Conservation (phyloP, 352 stramenopile species). For the Globisporangium irregulare region DNA sequence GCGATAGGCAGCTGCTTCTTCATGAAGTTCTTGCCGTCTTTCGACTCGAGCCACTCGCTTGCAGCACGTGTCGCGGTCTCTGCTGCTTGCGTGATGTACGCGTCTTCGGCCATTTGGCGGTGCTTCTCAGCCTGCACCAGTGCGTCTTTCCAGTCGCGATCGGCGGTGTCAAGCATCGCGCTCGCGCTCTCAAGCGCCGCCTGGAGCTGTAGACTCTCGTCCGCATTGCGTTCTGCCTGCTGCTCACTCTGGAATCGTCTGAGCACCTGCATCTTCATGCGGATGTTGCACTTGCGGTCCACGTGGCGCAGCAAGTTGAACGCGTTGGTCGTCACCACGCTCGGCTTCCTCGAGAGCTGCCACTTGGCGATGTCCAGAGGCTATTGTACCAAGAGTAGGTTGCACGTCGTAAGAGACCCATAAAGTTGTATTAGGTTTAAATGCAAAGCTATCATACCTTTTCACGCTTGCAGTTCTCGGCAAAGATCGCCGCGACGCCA, state of each 20-base stretch:
- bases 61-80: slow-evolving; percentile 23
- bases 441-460: slow-evolving; percentile 27
- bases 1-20: slow-evolving; percentile 48
- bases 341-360: slow-evolving; percentile 24
- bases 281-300: slow-evolving; percentile 52
- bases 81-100: slow-evolving; percentile 19
- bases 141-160: slow-evolving; percentile 34
- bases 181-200: slow-evolving; percentile 27
- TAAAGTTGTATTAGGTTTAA: background rate
- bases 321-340: slow-evolving; percentile 28
- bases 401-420: too few species aligned
- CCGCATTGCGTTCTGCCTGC: slow-evolving; percentile 8
- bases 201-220: slow-evolving; percentile 30
- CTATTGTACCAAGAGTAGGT: slow-evolving; percentile 11
- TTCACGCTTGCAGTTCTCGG: slow-evolving; percentile 56
- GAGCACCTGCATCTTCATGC: slow-evolving; percentile 57
- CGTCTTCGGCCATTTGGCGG: slow-evolving; percentile 35
- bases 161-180: slow-evolving; percentile 25
- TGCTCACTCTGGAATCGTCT: slow-evolving; percentile 31
- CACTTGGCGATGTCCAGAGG: slow-evolving; percentile 58
- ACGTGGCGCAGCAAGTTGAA: slow-evolving; percentile 42
- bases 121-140: slow-evolving; percentile 33
- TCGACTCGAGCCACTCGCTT: slow-evolving; percentile 58
- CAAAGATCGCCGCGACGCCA: slow-evolving; percentile 33
- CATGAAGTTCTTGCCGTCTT: slow-evolving; percentile 46